Base-by-base conservation (phyloP, 192 early-diverging fungal genomes). In the Coemansia sp. region DNA sequence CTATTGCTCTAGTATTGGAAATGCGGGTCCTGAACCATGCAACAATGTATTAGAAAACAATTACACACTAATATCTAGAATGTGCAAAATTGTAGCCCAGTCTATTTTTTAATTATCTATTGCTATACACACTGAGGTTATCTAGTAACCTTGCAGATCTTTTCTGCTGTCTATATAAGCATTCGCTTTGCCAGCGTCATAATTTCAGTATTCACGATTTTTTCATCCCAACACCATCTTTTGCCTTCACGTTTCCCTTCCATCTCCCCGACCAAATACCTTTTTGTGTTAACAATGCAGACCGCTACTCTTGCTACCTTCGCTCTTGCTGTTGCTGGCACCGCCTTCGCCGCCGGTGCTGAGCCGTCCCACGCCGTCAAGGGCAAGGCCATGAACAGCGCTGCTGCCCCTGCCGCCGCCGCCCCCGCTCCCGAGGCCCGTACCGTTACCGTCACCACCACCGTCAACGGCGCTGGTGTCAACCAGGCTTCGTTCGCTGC, bases 401-500 rank as follows among this genome's bases (percentile, higher is more conserved):
- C 18, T 19, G 17, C 37, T 41, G 37, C 34, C 53, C 18, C 53
- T 41, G 53, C 62, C 34, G 53, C 39, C 14, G 54, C 57, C 37
- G 52, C 21, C n/a, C n/a, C n/a, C 39, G 69, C 48, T n/a, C 30
- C 74, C 17, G 73, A 77, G n/a, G 53, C 61, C 40, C 68, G 74
- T 23, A 78, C 74, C 18, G 71, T 73, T 27, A 73, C 71, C 19
- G 68, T 67, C 30, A 78, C 68, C 12, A 66, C 64, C 40, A 78
- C 74, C 9, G 57, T 69, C 22, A 55, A 55, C 61, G 61, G 68
- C 27, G 74, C 74, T 19, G 44, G 41, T 17, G 57, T 40, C 41
- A 78, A 78, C 64, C 61, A 66, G 39, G 56, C 56, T 14, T 78
- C 74, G 34, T 47, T 78, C 22, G 74, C 74, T 15, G 74, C 67